A percentile compares a stretch with the other conserved stretches of the same genome.
phyloP scores from a whole-genome alignment of 352 stramenopile species.

The Thalassiosira allenii region DNA sequence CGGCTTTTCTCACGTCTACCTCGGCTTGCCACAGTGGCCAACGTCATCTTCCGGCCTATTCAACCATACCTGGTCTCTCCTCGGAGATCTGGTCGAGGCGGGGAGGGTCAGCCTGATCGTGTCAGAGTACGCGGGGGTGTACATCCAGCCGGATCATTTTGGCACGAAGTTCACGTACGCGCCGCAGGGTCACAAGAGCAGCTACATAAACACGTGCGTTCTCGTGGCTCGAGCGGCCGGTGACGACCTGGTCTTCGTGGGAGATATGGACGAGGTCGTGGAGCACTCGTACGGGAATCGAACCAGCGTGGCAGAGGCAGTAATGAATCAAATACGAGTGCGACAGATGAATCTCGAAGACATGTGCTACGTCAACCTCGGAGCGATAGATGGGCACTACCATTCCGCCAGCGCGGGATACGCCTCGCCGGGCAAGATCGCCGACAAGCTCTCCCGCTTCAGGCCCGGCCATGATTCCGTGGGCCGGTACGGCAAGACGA shows the following conservation, averaged over 20 bases:
- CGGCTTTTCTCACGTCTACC: constrained; percentile 17
- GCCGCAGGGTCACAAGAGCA: constrained; percentile 17
- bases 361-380: constrained; percentile 2
- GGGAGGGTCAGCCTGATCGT: constrained; percentile 16
- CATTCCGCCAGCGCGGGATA: neutral
- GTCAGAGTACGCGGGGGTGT: constrained; percentile 2
- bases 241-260: neutral
- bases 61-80: neutral
- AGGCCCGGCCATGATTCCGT: neutral
- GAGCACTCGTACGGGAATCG: neutral
- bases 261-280: neutral
- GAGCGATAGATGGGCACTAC: neutral
- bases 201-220: constrained; percentile 19
- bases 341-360: neutral
- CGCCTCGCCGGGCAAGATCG: neutral
- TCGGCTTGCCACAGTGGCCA: constrained; percentile 14
- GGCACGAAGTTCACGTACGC: constrained; percentile 21
- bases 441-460: neutral
- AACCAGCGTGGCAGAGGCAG: neutral
- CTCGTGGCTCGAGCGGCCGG: neutral
- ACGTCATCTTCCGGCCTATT: constrained; percentile 7
- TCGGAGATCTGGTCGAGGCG: constrained; percentile 10
- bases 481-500: neutral
- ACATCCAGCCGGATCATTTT: constrained; percentile 20
- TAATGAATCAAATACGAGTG: neutral